These are phyloP conservation scores for Ogataea chonburiensis DNA, from an alignment of 805 yeast genomes.

Conservation along the genomic window DNA sequence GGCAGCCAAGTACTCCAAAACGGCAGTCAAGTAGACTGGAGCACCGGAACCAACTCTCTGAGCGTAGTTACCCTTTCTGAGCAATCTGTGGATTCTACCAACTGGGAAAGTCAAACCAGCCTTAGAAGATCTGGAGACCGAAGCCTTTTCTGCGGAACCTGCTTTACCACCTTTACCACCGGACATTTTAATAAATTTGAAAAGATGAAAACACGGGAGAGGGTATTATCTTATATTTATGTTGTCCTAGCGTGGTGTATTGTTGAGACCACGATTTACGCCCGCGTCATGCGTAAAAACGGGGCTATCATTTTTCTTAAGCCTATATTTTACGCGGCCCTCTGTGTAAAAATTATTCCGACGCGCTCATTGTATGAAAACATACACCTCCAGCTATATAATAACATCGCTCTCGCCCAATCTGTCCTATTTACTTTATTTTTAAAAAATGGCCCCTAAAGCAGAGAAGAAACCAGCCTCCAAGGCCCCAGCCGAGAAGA, in stretches of 20 bases:
- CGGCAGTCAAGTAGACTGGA: constrained; percentile 96
- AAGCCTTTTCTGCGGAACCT: constrained; percentile 90
- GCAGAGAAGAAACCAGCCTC: constrained; percentile 76
- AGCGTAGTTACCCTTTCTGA: constrained; percentile 97
- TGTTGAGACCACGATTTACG: constrained; percentile 8
- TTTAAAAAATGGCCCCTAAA: constrained; percentile 59
- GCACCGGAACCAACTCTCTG: constrained; percentile 99
- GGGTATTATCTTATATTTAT: constrained; percentile 14
- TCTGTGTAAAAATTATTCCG: constrained; percentile 10
- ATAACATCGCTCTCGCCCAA: constrained; percentile 6
- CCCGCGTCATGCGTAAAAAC: constrained; percentile 11
- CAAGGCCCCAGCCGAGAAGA: constrained; percentile 96
- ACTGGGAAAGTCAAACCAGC: constrained; percentile 99
- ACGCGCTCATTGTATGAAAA: constrained; percentile 8
- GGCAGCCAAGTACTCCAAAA: constrained; percentile 94
- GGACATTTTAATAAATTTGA: constrained; percentile 38
- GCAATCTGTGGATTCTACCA: constrained; percentile 96
- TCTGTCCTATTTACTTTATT: constrained; percentile 7
- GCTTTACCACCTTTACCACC: constrained; percentile 93
- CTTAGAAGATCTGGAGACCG: constrained; percentile 97
- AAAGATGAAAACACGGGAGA: constrained; percentile 11
- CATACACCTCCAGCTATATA: constrained; percentile 9
- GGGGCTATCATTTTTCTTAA: constrained; percentile 2
- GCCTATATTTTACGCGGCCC: constrained; percentile 10
- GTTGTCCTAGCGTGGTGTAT: constrained; percentile 4